Conservation (phyloP, 1,139 yeast genomes). For the Blastobotrys capitulatus region DNA sequence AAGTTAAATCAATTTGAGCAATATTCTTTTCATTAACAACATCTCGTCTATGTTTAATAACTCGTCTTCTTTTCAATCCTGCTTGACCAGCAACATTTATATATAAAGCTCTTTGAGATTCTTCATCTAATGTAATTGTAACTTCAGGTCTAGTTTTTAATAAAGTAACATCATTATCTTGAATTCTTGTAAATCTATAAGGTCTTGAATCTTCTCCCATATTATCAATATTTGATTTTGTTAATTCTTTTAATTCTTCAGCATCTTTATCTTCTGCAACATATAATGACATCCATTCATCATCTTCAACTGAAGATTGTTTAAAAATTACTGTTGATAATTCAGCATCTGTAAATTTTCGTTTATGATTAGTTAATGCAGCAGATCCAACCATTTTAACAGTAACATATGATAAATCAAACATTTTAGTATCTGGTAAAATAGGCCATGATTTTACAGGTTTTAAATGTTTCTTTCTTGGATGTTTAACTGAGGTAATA, state of each 20-base stretch:
- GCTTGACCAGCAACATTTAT: constrained; percentile 75
- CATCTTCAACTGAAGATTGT: constrained; percentile 67
- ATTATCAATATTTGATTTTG: constrained; percentile 29
- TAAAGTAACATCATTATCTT: constrained; percentile 77
- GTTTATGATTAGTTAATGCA: constrained; percentile 43
- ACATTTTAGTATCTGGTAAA: constrained; percentile 82
- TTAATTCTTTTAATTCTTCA: constrained; percentile 21
- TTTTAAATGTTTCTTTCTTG: constrained; percentile 63
- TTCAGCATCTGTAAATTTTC: constrained; percentile 40
- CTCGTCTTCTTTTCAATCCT: constrained; percentile 79
- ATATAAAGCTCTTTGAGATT: constrained; percentile 60
- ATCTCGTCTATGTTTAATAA: constrained; percentile 47
- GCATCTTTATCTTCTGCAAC: constrained; percentile 41
- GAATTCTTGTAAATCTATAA: constrained; percentile 56
- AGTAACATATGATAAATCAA: constrained; percentile 70
- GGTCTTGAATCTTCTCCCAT: constrained; percentile 39
- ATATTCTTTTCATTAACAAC: constrained; percentile 45
- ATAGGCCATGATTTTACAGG: constrained; percentile 79
- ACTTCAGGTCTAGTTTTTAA: constrained; percentile 50
- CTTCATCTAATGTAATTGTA: constrained; percentile 47
- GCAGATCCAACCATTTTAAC: constrained; percentile 82
- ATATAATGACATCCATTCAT: constrained; percentile 81
- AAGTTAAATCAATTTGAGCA: constrained; percentile 47
- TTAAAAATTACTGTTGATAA: constrained; percentile 65
- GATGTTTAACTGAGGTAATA: constrained; percentile 53